phyloP scores from a whole-genome alignment of 1,139 yeast genomes.

The Saccharomyces hybrid region DNA sequence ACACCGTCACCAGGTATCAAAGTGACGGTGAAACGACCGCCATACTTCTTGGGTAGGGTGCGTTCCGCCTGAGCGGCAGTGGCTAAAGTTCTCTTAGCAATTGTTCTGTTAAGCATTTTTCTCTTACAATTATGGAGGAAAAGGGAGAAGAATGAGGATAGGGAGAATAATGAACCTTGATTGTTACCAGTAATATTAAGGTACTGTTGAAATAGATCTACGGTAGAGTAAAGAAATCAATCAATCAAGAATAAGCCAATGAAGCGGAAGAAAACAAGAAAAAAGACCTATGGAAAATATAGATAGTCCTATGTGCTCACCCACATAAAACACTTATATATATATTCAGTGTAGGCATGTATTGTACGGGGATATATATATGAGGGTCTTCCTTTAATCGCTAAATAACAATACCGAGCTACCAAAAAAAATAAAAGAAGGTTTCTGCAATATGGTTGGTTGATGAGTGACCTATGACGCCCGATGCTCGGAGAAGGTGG shows the following conservation, averaged over 20 bases:
- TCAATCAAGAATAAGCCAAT: not conserved
- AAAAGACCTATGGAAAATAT: not conserved
- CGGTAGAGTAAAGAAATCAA: not conserved
- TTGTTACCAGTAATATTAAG: not conserved
- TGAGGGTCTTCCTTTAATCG: constrained; percentile 1
- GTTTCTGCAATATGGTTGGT: not conserved
- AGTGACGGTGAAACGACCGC: constrained; percentile 88
- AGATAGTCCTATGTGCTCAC: not conserved
- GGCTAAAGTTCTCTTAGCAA: constrained; percentile 33
- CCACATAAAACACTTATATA: not conserved
- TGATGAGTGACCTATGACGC: not conserved
- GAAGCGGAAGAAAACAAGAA: not conserved
- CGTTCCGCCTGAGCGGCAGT: constrained; percentile 42
- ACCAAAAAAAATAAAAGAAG: not conserved
- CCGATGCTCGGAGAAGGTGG: not conserved
- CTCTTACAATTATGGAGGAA: not conserved
- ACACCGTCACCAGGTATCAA: constrained; percentile 95
- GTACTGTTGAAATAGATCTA: not conserved
- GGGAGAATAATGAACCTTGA: not conserved
- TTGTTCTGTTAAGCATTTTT: constrained; percentile 20
- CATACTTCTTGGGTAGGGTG: constrained; percentile 82
- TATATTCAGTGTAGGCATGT: not conserved
- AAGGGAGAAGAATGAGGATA: not conserved
- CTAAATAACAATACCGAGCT: not conserved
- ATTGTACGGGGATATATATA: constrained; percentile 1